Percentiles rank a stretch among this genome's conserved stretches.
These are phyloP conservation scores for Phytophthora ohioensis DNA, from an alignment of 352 stramenopile genomes.

Conservation along the genomic window DNA sequence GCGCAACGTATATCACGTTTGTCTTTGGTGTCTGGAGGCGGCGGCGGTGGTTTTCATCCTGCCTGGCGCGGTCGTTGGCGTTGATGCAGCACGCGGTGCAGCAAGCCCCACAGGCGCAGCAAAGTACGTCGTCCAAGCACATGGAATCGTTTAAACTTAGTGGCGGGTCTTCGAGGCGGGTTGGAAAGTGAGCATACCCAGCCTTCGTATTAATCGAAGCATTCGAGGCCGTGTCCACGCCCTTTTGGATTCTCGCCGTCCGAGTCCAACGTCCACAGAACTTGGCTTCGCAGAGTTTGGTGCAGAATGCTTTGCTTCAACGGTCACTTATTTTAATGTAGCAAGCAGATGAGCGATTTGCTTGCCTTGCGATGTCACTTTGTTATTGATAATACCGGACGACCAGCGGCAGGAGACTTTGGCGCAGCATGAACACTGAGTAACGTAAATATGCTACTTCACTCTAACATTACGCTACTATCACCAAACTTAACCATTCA, in stretches of 20 bases:
- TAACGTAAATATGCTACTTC: no score
- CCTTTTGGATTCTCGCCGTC: neutral
- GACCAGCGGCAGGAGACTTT: no score
- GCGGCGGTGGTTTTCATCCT: constrained; percentile 16
- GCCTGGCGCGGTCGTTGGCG: constrained; percentile 16
- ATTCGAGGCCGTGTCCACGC: constrained; percentile 11
- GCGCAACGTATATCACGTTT: constrained; percentile 33
- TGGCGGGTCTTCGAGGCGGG: neutral
- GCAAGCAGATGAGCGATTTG: no score
- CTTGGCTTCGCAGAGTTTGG: constrained; percentile 1
- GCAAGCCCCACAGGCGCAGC: constrained; percentile 31
- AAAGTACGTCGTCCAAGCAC: constrained; percentile 32
- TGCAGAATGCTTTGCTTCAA: neutral
- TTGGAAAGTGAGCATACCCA: constrained; percentile 14
- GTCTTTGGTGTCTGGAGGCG: constrained; percentile 10
- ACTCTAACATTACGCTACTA: no score
- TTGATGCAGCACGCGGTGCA: constrained; percentile 34
- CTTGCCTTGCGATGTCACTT: no score
- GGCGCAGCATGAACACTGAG: no score
- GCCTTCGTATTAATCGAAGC: neutral
- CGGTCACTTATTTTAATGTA: no score
- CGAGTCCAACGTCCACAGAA: constrained; percentile 19
- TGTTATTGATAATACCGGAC: no score
- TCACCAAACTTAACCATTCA: no score
- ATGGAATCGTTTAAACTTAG: constrained; percentile 4